phyloP scores from a whole-genome alignment of 1,284 basidiomycete species.

The Moesziomyces antarcticus region DNA sequence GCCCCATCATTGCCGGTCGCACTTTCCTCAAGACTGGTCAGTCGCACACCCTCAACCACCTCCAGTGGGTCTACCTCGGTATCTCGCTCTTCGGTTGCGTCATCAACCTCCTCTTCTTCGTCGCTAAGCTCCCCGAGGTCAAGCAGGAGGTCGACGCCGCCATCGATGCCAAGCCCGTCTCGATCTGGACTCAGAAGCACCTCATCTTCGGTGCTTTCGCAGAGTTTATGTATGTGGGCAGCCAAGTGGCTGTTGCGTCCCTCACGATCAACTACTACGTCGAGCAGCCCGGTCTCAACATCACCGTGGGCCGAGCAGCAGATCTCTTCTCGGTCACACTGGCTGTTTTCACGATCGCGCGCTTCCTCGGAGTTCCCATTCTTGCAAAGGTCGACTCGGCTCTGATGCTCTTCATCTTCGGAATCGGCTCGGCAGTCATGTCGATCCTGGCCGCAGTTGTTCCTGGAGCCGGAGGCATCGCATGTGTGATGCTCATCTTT shows the following conservation, averaged over 20 bases:
- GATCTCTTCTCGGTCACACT: conserved; percentile 73
- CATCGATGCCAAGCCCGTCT: conserved; percentile 26
- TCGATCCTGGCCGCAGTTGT: conserved; percentile 73
- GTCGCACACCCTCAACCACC: conserved; percentile 75
- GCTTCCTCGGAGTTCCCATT: conserved; percentile 74
- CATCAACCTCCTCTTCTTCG: conserved; percentile 78
- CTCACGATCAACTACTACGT: conserved; percentile 75
- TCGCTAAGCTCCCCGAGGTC: conserved; percentile 80
- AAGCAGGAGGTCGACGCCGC: conserved; percentile 65
- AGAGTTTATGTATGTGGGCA: conserved; percentile 78
- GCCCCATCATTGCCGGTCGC: conserved; percentile 80
- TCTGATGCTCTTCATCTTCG: conserved; percentile 71
- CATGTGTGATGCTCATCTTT: conserved; percentile 77
- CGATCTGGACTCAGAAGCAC: conserved; percentile 79
- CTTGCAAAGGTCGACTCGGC: conserved; percentile 76
- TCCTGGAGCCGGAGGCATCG: conserved; percentile 74
- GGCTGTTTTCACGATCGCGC: conserved; percentile 74
- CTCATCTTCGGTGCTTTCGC: conserved; percentile 79
- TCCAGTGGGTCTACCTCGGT: conserved; percentile 85
- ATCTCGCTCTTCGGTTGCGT: conserved; percentile 75
- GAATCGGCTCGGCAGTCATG: conserved; percentile 72
- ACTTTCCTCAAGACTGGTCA: conserved; percentile 80
- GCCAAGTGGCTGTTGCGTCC: conserved; percentile 79
- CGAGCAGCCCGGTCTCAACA: conserved; percentile 35
- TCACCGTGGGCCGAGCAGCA: conserved; percentile 23